These are phyloP conservation scores for Euphrasia arctica DNA, from an alignment of 305 asterid species.

Conservation along the genomic window DNA sequence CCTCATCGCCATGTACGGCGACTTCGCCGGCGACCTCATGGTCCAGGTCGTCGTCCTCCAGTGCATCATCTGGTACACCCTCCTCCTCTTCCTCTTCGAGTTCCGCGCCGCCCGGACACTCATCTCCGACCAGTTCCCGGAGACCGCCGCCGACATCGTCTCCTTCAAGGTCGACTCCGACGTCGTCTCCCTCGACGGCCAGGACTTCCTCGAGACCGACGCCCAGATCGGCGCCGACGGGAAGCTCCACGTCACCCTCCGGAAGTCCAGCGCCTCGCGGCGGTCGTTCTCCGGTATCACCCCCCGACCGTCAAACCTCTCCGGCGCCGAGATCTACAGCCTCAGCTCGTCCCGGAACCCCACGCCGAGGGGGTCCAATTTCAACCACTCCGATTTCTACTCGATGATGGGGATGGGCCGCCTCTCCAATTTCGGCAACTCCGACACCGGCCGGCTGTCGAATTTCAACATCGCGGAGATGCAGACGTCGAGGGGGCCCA, in stretches of 20 bases:
- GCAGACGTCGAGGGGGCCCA: constrained; percentile 82
- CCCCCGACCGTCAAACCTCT: constrained; percentile 58
- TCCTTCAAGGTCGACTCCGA: constrained; percentile 92
- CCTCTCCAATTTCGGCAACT: constrained; percentile 75
- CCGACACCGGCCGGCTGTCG: constrained; percentile 66
- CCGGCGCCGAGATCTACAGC: constrained; percentile 61
- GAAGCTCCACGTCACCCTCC: constrained; percentile 76
- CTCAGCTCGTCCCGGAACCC: constrained; percentile 54
- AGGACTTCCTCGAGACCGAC: constrained; percentile 90
- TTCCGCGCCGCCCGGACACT: constrained; percentile 87
- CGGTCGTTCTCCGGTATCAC: constrained; percentile 62
- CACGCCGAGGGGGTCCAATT: constrained; percentile 54
- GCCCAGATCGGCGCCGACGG: constrained; percentile 89
- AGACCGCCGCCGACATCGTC: constrained; percentile 85
- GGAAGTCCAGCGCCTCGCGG: constrained; percentile 90
- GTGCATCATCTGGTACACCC: constrained; percentile 93
- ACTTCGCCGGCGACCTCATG: constrained; percentile 67
- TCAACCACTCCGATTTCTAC: constrained; percentile 51
- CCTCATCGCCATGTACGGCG: constrained; percentile 82
- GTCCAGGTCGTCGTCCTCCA: constrained; percentile 90
- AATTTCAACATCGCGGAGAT: constrained; percentile 70
- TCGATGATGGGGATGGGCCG: constrained; percentile 89
- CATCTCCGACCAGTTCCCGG: constrained; percentile 87
- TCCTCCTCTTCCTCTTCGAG: constrained; percentile 76
- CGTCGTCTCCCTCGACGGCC: constrained; percentile 93